Conservation (phyloP, 371 early-diverging fungal species). For the Umbelopsis sp. region DNA sequence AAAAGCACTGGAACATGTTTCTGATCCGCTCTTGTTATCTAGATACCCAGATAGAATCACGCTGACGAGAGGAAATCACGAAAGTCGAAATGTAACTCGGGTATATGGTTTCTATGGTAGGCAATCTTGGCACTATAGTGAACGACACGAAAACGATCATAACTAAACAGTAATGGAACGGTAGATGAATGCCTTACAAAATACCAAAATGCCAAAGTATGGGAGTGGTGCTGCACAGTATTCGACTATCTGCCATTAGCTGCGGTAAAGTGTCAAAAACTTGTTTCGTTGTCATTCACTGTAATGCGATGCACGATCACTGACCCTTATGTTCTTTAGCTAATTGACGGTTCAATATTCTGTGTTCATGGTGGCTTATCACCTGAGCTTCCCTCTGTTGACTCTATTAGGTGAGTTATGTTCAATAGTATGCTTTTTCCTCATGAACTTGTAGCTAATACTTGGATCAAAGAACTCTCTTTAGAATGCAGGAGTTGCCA, state of each 20-base stretch:
- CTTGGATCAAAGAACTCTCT: slow-evolving; percentile 39
- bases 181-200: slow-evolving; percentile 82
- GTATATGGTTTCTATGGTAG: slow-evolving; percentile 99
- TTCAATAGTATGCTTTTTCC: background rate
- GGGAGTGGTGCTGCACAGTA: slow-evolving; percentile 99
- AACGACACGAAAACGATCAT: no score
- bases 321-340: slow-evolving; percentile 8
- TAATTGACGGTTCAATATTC: slow-evolving; percentile 64
- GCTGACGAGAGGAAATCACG: slow-evolving; percentile 98
- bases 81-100: slow-evolving; percentile 97
- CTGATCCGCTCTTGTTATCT: background rate
- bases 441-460: background rate
- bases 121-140: background rate
- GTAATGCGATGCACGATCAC: background rate
- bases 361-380: slow-evolving; percentile 99
- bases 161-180: background rate
- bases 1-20: background rate
- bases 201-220: slow-evolving; percentile 97
- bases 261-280: slow-evolving; percentile 65
- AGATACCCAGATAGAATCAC: slow-evolving; percentile 97
- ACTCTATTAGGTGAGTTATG: slow-evolving; percentile 45
- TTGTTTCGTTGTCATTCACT: background rate
- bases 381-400: slow-evolving; percentile 79
- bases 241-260: slow-evolving; percentile 98
- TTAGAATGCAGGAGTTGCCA: slow-evolving; percentile 55